A percentile compares a stretch with the other conserved stretches of the same genome.
Conservation (phyloP, 345 rosid species). For the Psidium friedrichsthalianum region DNA sequence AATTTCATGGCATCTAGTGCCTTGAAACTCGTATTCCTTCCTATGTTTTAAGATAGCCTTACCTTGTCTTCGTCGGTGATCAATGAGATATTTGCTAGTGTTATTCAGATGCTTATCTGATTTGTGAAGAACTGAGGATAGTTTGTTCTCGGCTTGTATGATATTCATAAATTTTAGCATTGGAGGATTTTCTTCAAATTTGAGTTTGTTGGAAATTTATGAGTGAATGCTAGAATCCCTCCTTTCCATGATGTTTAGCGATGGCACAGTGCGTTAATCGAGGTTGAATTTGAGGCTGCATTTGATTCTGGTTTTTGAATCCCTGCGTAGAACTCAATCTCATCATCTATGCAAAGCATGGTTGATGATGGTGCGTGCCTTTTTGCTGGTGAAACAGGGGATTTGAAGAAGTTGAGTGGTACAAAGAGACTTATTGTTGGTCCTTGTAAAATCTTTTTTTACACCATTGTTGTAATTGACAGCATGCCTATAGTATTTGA, state of each 20-base stretch:
- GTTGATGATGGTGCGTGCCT: neutral
- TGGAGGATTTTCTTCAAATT: too few species aligned
- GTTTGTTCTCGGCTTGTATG: too few species aligned
- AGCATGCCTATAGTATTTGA: too few species aligned
- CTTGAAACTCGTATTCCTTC: neutral
- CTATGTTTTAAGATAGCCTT: neutral
- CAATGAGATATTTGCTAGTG: neutral
- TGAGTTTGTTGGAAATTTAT: too few species aligned
- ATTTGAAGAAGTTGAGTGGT: neutral
- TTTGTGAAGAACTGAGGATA: too few species aligned
- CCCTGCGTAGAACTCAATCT: neutral
- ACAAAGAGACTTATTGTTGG: neutral
- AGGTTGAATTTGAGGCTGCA: too few species aligned
- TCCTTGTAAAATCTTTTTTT: too few species aligned
- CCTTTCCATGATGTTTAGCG: too few species aligned
- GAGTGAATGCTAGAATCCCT: too few species aligned
- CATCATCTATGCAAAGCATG: too few species aligned
- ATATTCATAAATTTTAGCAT: too few species aligned
- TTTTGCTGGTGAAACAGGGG: neutral
- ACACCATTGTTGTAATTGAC: too few species aligned
- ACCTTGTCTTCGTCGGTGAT: neutral
- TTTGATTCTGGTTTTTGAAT: neutral
- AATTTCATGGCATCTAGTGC: neutral
- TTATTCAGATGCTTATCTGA: neutral
- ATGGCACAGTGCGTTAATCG: neutral